Percentiles rank a stretch among this genome's conserved stretches.
These are phyloP conservation scores for Opeltia flavorubescens DNA, from an alignment of 495 filamentous ascomycete species.

Conservation along the genomic window DNA sequence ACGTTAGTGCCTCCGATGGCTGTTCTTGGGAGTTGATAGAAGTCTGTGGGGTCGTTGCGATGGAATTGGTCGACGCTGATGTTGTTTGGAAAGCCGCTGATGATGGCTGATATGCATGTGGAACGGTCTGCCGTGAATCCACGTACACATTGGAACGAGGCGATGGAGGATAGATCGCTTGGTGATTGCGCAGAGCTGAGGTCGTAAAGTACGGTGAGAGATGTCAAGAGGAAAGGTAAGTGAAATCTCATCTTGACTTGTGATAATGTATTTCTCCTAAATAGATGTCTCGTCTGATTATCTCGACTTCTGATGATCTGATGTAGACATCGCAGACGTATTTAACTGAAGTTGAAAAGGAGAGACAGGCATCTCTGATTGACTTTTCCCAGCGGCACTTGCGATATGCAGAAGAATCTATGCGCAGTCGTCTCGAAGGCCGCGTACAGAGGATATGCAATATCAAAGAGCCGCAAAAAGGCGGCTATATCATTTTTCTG, in stretches of 20 bases:
- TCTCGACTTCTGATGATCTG: background rate
- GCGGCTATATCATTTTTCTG: background rate
- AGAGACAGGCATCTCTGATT: background rate
- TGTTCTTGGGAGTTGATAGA: background rate
- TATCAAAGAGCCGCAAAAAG: slow-evolving; percentile 8
- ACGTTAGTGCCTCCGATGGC: background rate
- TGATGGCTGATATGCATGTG: background rate
- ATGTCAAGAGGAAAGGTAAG: background rate
- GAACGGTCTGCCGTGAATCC: background rate
- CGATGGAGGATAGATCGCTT: background rate
- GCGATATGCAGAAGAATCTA: background rate
- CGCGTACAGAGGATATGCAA: background rate
- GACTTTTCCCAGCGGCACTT: background rate
- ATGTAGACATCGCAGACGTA: too few species aligned
- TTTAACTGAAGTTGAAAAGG: background rate
- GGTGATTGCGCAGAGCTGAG: background rate
- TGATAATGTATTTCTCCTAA: background rate
- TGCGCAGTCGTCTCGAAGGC: background rate
- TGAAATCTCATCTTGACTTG: background rate
- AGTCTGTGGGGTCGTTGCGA: background rate
- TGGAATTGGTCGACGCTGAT: background rate
- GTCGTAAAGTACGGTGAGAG: background rate
- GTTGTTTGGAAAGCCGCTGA: background rate
- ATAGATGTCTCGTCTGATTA: background rate
- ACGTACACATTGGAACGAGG: background rate